Percentiles rank a stretch among this genome's conserved stretches.
These are phyloP conservation scores for Penicillium sp. DNA, from an alignment of 2,329 filamentous ascomycete genomes.

Conservation along the genomic window DNA sequence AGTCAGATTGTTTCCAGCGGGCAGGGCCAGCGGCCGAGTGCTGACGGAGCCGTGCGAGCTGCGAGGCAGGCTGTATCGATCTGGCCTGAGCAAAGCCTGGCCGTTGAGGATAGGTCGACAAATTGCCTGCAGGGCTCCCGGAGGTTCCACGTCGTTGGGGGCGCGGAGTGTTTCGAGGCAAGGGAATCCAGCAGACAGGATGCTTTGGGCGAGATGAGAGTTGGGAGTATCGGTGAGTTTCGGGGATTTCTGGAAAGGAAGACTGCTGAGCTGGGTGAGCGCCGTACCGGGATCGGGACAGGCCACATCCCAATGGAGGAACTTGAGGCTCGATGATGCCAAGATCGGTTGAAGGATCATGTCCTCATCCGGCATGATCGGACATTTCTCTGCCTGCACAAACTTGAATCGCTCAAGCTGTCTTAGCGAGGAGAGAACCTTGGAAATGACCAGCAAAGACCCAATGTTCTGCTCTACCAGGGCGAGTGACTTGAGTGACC, in stretches of 20 bases:
- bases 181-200: slow-evolving; percentile 44
- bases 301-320: slow-evolving; percentile 57
- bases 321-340: slow-evolving; percentile 49
- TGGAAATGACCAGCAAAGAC: slow-evolving; percentile 52
- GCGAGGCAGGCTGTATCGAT: slow-evolving; percentile 42
- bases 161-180: slow-evolving; percentile 41
- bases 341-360: slow-evolving; percentile 50
- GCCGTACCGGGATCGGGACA: slow-evolving; percentile 38
- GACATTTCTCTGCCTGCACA: slow-evolving; percentile 50
- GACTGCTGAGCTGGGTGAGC: slow-evolving; percentile 38
- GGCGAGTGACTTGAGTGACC: slow-evolving; percentile 47
- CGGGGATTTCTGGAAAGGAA: slow-evolving; percentile 36
- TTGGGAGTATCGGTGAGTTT: slow-evolving; percentile 39
- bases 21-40: slow-evolving; percentile 41
- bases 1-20: slow-evolving; percentile 44
- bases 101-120: slow-evolving; percentile 42
- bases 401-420: slow-evolving; percentile 52
- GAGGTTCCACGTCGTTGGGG: slow-evolving; percentile 45
- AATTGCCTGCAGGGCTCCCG: slow-evolving; percentile 43
- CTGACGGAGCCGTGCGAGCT: slow-evolving; percentile 45
- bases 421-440: slow-evolving; percentile 49
- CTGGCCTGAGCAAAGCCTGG: slow-evolving; percentile 39
- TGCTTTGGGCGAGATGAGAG: slow-evolving; percentile 45
- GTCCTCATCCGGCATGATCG: slow-evolving; percentile 43
- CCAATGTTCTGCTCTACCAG: slow-evolving; percentile 56